phyloP scores from a whole-genome alignment of 1,284 basidiomycete genomes.

The Trametes polyzona region DNA sequence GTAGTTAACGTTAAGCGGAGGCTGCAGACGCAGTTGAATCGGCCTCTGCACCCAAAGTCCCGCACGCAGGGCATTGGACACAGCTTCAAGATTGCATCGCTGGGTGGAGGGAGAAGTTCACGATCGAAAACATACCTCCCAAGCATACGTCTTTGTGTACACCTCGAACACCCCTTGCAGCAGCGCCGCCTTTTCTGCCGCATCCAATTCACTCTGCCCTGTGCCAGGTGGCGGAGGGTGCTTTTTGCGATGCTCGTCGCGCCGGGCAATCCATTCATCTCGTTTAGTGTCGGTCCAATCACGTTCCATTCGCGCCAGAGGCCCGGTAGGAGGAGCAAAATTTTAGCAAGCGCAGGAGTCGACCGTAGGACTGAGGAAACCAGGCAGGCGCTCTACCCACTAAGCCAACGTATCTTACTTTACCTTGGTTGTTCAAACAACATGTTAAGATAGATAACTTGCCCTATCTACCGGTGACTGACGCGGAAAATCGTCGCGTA shows the following conservation, averaged over 20 bases:
- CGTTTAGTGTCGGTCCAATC: slow-evolving; percentile 1
- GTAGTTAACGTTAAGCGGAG: too few relatives aligned
- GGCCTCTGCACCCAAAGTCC: too few relatives aligned
- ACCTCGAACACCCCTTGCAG: neutral
- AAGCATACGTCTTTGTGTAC: neutral
- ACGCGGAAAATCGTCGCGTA: too few relatives aligned
- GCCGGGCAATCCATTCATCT: neutral
- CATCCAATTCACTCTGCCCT: neutral
- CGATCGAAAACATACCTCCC: neutral
- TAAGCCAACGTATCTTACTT: too few relatives aligned
- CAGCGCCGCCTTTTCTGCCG: neutral
- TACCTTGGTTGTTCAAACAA: too few relatives aligned
- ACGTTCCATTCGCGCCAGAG: neutral
- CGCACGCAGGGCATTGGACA: too few relatives aligned
- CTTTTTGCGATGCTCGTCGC: neutral
- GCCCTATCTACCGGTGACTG: too few relatives aligned
- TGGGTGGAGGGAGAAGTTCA: neutral
- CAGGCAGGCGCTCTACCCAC: neutral
- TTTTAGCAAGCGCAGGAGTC: neutral
- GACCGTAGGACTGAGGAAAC: neutral
- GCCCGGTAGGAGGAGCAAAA: neutral
- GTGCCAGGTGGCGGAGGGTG: neutral
- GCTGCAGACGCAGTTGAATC: too few relatives aligned
- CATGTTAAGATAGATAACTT: too few relatives aligned
- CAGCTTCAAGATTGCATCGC: too few relatives aligned